Evolutionary conservation across 768 basidiomycete genomes (phyloP).

Genomic region (Cyclocybe aegerita): DNA sequence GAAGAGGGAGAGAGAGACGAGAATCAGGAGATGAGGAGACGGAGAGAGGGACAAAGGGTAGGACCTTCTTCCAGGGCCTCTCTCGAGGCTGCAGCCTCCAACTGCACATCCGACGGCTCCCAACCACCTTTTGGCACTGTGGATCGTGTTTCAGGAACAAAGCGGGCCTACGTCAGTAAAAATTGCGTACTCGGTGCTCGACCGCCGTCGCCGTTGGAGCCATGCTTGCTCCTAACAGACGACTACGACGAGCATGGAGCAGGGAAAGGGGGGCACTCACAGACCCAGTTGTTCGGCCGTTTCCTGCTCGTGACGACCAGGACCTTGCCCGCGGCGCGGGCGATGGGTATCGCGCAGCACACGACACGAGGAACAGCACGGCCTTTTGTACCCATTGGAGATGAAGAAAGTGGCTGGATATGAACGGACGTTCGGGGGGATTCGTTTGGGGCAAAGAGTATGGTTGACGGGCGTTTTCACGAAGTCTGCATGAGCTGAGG

Average conservation of each 20-base stretch:
- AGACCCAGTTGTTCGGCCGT: constrained; percentile 79
- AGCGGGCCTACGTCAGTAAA: constrained; percentile 1
- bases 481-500: constrained; percentile 27
- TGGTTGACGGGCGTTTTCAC: constrained; percentile 19
- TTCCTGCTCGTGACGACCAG: constrained; percentile 86
- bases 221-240: not conserved
- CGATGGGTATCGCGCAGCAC: constrained; percentile 88
- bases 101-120: constrained; percentile 76
- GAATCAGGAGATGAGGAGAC: constrained; percentile 73
- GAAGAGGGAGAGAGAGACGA: constrained; percentile 37
- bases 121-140: constrained; percentile 93
- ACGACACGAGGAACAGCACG: constrained; percentile 81
- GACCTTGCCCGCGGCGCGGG: constrained; percentile 70
- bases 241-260: constrained; percentile 5
- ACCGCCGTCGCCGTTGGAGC: not conserved
- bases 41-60: constrained; percentile 76
- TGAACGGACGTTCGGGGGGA: not conserved
- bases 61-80: constrained; percentile 97
- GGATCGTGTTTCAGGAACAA: constrained; percentile 12
- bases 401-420: constrained; percentile 13
- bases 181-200: not conserved
- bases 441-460: constrained; percentile 12
- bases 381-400: constrained; percentile 64
- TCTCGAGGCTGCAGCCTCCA: constrained; percentile 86
- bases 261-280: constrained; percentile 53